phyloP scores from a whole-genome alignment of 495 filamentous ascomycete species.

The Penicillium lividum region DNA sequence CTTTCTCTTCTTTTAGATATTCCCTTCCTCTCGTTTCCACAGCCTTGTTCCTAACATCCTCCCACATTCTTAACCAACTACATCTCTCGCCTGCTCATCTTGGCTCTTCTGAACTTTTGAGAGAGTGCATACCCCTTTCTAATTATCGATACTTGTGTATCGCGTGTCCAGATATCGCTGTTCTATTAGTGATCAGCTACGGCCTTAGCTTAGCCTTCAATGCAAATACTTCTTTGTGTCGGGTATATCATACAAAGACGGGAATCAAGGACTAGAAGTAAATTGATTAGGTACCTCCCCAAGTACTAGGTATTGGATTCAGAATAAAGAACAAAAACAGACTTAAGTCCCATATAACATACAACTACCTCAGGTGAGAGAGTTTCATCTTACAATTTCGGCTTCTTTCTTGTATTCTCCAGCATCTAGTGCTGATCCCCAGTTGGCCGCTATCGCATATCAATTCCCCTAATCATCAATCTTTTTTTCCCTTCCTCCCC shows the following conservation, averaged over 20 bases:
- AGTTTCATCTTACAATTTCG: neutral
- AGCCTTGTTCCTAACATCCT: slow-evolving; percentile 16
- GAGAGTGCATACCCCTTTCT: slow-evolving; percentile 30
- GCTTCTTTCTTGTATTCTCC: too few species aligned
- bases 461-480: slow-evolving; percentile 34
- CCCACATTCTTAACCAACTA: slow-evolving; percentile 20
- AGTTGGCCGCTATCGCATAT: slow-evolving; percentile 23
- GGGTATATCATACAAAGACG: neutral
- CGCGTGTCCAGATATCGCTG: slow-evolving; percentile 34
- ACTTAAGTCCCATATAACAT: neutral
- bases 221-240: slow-evolving; percentile 29
- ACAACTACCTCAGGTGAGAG: neutral
- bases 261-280: neutral
- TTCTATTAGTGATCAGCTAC: slow-evolving; percentile 29
- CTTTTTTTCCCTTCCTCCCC: slow-evolving; percentile 34
- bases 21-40: slow-evolving; percentile 17
- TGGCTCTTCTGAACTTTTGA: slow-evolving; percentile 11
- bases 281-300: too few species aligned
- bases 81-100: slow-evolving; percentile 15
- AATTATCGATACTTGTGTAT: slow-evolving; percentile 35
- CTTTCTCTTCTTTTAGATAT: slow-evolving; percentile 14
- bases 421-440: neutral
- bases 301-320: neutral
- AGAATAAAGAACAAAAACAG: neutral
- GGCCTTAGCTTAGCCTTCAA: slow-evolving; percentile 30